Evolutionary conservation across 2,329 filamentous ascomycete species (phyloP).

Genomic region (Penicillium freii): DNA sequence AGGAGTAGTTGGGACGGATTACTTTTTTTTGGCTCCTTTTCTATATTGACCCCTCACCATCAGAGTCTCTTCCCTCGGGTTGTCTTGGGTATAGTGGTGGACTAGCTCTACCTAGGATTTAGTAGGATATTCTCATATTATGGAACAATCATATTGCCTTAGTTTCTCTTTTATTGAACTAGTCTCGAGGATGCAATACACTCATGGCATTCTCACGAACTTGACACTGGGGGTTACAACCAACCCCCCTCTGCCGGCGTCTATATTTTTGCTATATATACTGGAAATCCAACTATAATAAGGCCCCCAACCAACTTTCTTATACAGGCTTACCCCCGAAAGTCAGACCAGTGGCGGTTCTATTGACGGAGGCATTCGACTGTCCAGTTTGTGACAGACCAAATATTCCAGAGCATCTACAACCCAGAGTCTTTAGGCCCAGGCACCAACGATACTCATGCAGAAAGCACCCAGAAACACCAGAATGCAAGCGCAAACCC

Average conservation of each 20-base stretch:
- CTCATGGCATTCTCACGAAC: neutral
- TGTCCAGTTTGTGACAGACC: neutral
- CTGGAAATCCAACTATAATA: neutral
- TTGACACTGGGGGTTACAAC: neutral
- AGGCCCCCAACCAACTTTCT: neutral
- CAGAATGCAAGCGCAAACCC: conserved; percentile 62
- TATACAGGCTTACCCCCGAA: neutral
- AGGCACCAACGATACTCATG: conserved; percentile 72
- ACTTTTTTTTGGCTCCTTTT: neutral
- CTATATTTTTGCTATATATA: neutral
- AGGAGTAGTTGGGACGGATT: neutral
- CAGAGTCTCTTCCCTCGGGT: neutral
- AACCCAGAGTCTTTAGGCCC: conserved; percentile 53
- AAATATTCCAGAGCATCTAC: neutral
- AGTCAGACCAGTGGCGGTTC: neutral
- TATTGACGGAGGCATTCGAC: neutral
- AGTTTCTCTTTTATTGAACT: no score
- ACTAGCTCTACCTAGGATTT: no score
- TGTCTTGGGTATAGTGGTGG: no score
- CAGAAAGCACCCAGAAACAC: conserved; percentile 64
- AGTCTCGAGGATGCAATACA: no score
- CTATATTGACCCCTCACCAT: neutral
- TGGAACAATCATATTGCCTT: neutral
- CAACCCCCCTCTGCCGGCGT: neutral
- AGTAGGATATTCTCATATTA: neutral